phyloP scores from a whole-genome alignment of 305 asterid genomes.

The Rubia tinctorum region DNA sequence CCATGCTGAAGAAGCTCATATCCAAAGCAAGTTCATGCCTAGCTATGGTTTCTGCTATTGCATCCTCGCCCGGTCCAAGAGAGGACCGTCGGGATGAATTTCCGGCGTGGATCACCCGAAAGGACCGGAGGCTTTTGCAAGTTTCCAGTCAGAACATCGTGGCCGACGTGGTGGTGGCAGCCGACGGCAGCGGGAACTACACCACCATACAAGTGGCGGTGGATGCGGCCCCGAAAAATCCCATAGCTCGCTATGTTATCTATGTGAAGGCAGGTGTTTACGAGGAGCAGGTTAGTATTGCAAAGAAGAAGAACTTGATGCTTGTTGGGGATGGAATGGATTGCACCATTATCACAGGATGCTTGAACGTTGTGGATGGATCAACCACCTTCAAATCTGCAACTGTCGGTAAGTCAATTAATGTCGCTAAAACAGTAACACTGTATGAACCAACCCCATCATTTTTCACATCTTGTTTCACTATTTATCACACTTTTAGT shows the following conservation, averaged over 20 bases:
- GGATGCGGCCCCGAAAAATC: slow-evolving; percentile 37
- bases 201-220: slow-evolving; percentile 47
- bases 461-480: too few relatives aligned
- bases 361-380: slow-evolving; percentile 46
- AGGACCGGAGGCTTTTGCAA: slow-evolving; percentile 25
- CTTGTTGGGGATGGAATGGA: slow-evolving; percentile 72
- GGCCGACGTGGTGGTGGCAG: too few relatives aligned
- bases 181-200: too few relatives aligned
- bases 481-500: too few relatives aligned
- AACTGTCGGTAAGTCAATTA: slow-evolving; percentile 60
- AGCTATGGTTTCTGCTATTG: slow-evolving; percentile 24
- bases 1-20: slow-evolving; percentile 20
- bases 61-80: slow-evolving; percentile 10
- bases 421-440: too few relatives aligned
- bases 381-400: slow-evolving; percentile 63
- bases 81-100: not conserved
- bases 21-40: slow-evolving; percentile 21
- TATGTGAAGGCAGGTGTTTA: slow-evolving; percentile 64
- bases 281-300: slow-evolving; percentile 50
- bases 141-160: too few relatives aligned
- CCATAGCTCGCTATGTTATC: slow-evolving; percentile 42
- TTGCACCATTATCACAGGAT: slow-evolving; percentile 58
- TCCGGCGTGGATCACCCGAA: slow-evolving; percentile 24
- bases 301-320: slow-evolving; percentile 63
- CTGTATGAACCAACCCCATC: too few relatives aligned